Base-by-base conservation (phyloP, 768 basidiomycete genomes). In the Phanerochaete sordida region DNA sequence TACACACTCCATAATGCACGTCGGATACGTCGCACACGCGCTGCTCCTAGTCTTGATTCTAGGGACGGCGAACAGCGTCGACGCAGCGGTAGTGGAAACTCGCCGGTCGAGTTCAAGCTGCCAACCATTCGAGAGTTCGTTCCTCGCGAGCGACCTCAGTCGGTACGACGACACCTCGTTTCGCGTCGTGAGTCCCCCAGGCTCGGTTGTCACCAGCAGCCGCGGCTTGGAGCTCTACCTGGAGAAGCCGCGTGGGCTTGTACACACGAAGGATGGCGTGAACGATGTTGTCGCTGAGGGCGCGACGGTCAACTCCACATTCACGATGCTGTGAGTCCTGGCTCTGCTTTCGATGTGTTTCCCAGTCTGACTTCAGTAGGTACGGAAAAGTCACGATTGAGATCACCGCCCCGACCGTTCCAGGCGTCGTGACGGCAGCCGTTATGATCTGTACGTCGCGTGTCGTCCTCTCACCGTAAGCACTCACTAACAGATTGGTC, bases 221-320 rank as follows among this genome's bases (percentile, higher is more conserved):
- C 61, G 65, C 26, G 75, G 74, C 6, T 64, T 79, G 27, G 59
- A 72, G 28, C 61, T 78, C 23, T 76, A 65, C 56, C 58, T 79
- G 50, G 48, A 66, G 21, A 70, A 64, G 56, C 77, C 77, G 1
- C 47, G 47, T 0, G 74, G 75, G 12, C 48, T 56, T 35, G 65
- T 77, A 23, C 66, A 59, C 24, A 74, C 69, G 27, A 69, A 69
- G n/a, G 63, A 66, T 15, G 71, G 73, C 4, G 69, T 72, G 23
- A 78, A 79, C 58, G 66, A 75, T 67, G 70, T 73, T 52, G 59
- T 74, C 16, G 74, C 68, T 1, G 69, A 70, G 19, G 76, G 76
- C 2, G 76, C 77, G 1, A 78, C 77, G 7, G 57, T 77, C 16
- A 78, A 79, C 65, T 76, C 75, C 21, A 78, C 78, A 3, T 76